Evolutionary conservation across 2,329 filamentous ascomycete genomes (phyloP).

Genomic region (Tolypocladium nubicola): DNA sequence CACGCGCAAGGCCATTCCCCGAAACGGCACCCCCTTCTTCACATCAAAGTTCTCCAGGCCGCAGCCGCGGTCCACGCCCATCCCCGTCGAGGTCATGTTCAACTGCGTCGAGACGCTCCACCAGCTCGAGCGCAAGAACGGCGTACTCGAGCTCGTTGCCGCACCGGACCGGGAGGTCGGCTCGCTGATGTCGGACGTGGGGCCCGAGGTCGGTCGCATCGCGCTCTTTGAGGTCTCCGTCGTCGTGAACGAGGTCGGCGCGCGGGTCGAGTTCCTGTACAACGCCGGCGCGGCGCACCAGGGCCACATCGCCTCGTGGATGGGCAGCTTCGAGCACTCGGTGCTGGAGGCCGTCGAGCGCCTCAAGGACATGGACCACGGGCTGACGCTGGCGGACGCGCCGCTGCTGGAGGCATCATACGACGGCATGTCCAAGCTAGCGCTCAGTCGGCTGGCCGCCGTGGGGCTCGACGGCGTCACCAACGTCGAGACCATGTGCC

Average conservation of each 20-base stretch:
- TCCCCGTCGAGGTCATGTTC: slow-evolving; percentile 48
- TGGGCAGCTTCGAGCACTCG: slow-evolving; percentile 34
- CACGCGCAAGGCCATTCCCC: slow-evolving; percentile 29
- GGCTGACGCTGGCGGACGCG: slow-evolving; percentile 39
- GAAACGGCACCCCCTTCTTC: slow-evolving; percentile 39
- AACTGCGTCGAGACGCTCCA: slow-evolving; percentile 41
- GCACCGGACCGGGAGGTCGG: slow-evolving; percentile 26
- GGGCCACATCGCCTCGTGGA: slow-evolving; percentile 33
- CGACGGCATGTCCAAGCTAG: slow-evolving; percentile 32
- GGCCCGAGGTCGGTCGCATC: slow-evolving; percentile 33
- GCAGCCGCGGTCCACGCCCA: slow-evolving; percentile 22
- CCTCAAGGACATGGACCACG: slow-evolving; percentile 29
- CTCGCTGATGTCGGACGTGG: slow-evolving; percentile 32
- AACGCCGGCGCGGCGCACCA: slow-evolving; percentile 29
- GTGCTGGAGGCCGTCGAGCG: slow-evolving; percentile 32
- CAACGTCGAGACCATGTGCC: slow-evolving; percentile 39
- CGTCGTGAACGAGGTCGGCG: slow-evolving; percentile 31
- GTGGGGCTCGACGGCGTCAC: slow-evolving; percentile 28
- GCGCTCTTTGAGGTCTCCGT: slow-evolving; percentile 40
- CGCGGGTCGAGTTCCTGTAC: slow-evolving; percentile 35
- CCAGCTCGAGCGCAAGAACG: slow-evolving; percentile 34
- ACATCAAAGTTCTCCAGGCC: slow-evolving; percentile 29
- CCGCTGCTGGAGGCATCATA: slow-evolving; percentile 37
- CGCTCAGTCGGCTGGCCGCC: slow-evolving; percentile 27
- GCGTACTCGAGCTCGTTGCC: slow-evolving; percentile 36